Evolutionary conservation across 164 flowering plant species (phyloP).

Genomic region (Vitis cinerea): DNA sequence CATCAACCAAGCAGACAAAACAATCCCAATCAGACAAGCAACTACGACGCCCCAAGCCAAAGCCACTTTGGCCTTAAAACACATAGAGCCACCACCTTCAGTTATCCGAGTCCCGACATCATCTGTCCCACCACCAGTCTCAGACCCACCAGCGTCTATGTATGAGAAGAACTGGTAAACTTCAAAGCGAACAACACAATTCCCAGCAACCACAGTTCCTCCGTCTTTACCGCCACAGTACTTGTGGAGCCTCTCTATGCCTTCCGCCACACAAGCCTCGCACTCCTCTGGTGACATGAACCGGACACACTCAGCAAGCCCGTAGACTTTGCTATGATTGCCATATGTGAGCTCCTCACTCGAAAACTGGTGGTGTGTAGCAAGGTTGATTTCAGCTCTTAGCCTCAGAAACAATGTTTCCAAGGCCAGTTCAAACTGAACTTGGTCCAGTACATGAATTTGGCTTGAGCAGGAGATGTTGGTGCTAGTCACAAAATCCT

Average conservation of each 20-base stretch:
- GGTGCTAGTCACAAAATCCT: not conserved
- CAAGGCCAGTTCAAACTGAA: slow-evolving; percentile 6
- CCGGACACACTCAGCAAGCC: slow-evolving; percentile 13
- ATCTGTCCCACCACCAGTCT: slow-evolving; percentile 13
- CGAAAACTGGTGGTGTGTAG: slow-evolving; percentile 4
- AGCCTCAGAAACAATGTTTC: slow-evolving; percentile 11
- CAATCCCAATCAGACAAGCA: slow-evolving; percentile 10
- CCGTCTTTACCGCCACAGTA: slow-evolving; percentile 11
- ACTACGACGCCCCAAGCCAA: slow-evolving; percentile 18
- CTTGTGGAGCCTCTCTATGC: slow-evolving; percentile 11
- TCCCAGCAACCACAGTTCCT: slow-evolving; percentile 9
- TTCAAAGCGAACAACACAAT: slow-evolving; percentile 16
- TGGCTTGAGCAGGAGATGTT: slow-evolving; percentile 3
- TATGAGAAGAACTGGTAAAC: slow-evolving; percentile 4
- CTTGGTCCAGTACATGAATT: not conserved
- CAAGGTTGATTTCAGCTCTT: slow-evolving; percentile 1
- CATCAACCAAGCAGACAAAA: slow-evolving; percentile 13
- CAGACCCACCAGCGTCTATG: not conserved
- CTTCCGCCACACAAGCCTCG: slow-evolving; percentile 8
- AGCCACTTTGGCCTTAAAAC: slow-evolving; percentile 9
- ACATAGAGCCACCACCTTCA: not conserved
- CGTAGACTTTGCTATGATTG: slow-evolving; percentile 9
- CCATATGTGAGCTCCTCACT: slow-evolving; percentile 7
- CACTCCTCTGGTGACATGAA: slow-evolving; percentile 8
- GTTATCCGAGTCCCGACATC: not conserved